Evolutionary conservation across 176 grass and related monocot species (phyloP), one percentile per base, ranked within the genome.

Genomic region (Triticum timopheevii): DNA sequence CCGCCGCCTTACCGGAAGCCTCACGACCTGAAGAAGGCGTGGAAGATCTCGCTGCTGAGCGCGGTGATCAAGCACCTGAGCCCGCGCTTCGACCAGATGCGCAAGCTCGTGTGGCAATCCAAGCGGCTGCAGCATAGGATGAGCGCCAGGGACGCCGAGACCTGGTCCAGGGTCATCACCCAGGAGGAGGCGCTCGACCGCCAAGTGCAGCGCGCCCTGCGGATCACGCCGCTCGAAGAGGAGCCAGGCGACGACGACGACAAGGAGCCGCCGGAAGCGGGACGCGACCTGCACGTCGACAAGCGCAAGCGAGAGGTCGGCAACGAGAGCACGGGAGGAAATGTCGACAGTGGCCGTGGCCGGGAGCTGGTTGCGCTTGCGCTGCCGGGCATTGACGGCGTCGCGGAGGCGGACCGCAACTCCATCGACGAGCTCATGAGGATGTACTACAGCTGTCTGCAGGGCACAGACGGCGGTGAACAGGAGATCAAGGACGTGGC

Each of bases 21-120:
- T 1, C 90, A 92, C 42, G 86, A 92, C 77, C 90, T 86, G 2
- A 92, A 89, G 82, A 92, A 92, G 87, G 85, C 86, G 2, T 87
- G 85, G 89, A 91, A 91, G 76, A 79, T 91, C 67, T 87, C 80
- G 10, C 80, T 84, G 68, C 75, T 91, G 1, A 87, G 84, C 58
- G 85, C 89, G n/a, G 85, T 91, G 80, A 91, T 91, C 61, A 91
- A 91, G 74, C 81, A 87, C 76, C 73, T 91, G 0, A 11, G 11
- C 10, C 81, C 80, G 30, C 66, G 68, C 12, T 91, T 87, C 68
- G 85, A 91, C 67, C 66, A 87, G 54, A 87, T 91, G 59, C 81
- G 80, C 65, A 83, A 59, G 80, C 84, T 90, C 56, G 85, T 87
- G 76, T 84, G 81, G 89, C 85, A 87, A 49, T 87, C 80, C 24